Percentiles rank a stretch among this genome's conserved stretches.
phyloP scores from a whole-genome alignment of 768 basidiomycete species.

The Agrocybe pediades region DNA sequence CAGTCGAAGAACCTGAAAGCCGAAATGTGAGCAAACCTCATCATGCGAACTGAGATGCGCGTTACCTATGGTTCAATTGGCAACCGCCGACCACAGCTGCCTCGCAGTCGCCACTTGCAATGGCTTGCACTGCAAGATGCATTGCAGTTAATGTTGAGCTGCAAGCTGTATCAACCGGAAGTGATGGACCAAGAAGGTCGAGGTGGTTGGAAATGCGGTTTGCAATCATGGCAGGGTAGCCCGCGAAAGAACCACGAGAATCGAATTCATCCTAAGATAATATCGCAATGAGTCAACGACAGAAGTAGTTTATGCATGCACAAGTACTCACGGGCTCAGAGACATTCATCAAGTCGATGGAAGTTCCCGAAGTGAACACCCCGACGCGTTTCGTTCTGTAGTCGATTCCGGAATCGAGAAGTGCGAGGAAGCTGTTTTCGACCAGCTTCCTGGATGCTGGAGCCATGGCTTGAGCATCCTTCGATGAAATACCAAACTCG shows the following conservation, averaged over 20 bases:
- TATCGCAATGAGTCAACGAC: neutral
- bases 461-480: slow-evolving; percentile 37
- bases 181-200: slow-evolving; percentile 45
- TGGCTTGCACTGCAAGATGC: slow-evolving; percentile 48
- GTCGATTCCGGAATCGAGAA: slow-evolving; percentile 50
- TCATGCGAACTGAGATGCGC: slow-evolving; percentile 4
- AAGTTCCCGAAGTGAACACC: slow-evolving; percentile 37
- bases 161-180: slow-evolving; percentile 52
- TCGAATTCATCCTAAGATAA: slow-evolving; percentile 33
- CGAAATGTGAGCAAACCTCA: neutral
- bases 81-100: slow-evolving; percentile 48
- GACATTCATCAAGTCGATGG: slow-evolving; percentile 20
- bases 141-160: slow-evolving; percentile 47
- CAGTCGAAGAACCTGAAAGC: slow-evolving; percentile 33
- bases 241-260: slow-evolving; percentile 33
- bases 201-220: slow-evolving; percentile 44
- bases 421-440: slow-evolving; percentile 39
- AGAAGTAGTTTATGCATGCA: neutral
- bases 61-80: slow-evolving; percentile 44
- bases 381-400: slow-evolving; percentile 44
- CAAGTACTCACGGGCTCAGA: slow-evolving; percentile 26
- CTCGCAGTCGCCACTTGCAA: slow-evolving; percentile 46
- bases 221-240: slow-evolving; percentile 35
- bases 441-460: slow-evolving; percentile 35
- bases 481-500: slow-evolving; percentile 40